phyloP scores from a whole-genome alignment of 1,284 basidiomycete species.

The Trichosporon sp. region DNA sequence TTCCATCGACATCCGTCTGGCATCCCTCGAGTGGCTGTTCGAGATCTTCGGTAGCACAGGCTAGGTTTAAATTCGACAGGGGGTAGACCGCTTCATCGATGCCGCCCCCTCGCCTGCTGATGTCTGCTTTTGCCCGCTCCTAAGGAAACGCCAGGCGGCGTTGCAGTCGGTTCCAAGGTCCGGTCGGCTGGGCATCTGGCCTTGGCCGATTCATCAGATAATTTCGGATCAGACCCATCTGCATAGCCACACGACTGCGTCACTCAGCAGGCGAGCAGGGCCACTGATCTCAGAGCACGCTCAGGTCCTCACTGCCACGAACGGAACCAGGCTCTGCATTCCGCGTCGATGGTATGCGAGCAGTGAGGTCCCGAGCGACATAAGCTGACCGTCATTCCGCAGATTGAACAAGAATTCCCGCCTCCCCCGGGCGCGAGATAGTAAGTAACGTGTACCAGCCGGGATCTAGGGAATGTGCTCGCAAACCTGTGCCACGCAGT shows the following conservation, averaged over 20 bases:
- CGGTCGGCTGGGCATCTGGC: not conserved
- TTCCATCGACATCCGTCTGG: too few relatives aligned
- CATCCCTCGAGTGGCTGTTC: too few relatives aligned
- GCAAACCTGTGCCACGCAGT: not conserved
- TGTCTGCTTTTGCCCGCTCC: too few relatives aligned
- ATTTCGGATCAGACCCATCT: not conserved
- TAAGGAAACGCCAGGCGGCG: too few relatives aligned
- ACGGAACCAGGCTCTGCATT: not conserved
- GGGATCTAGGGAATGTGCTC: not conserved
- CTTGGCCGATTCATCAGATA: not conserved
- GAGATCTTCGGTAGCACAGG: not conserved
- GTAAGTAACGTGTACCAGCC: not conserved
- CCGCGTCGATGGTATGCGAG: not conserved
- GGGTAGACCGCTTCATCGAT: too few relatives aligned
- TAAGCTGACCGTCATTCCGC: not conserved
- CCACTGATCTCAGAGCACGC: not conserved
- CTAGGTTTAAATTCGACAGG: not conserved
- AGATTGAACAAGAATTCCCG: not conserved
- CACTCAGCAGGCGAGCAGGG: not conserved
- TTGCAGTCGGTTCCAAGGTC: too few relatives aligned
- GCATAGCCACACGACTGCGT: slow-evolving; percentile 4
- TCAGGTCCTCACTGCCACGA: not conserved
- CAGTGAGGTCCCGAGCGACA: not conserved
- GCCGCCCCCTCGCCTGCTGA: not conserved
- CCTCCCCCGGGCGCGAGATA: not conserved